Evolutionary conservation across 2,329 filamentous ascomycete genomes (phyloP), one percentile per base, ranked within the genome.

Genomic region (Curvularia sp.): DNA sequence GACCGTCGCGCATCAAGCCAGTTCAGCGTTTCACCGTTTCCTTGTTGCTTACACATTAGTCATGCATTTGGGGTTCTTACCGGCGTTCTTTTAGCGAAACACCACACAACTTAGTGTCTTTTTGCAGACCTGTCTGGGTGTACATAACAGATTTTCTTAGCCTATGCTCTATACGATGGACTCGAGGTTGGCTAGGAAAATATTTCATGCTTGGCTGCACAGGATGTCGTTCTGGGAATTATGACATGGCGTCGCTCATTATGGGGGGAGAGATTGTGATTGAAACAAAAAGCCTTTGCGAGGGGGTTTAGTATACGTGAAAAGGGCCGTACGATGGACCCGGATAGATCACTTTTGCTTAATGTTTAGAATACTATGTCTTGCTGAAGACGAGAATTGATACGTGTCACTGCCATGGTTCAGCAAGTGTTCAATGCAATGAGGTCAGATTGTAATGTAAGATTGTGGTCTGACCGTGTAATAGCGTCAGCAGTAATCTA

Each of bases 161-260:
- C 51, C 6, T n/a, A 43, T 44, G 18, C 22, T 31, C 38, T 49
- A 44, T 46, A 58, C 53, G 51, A 58, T 24, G 49, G 8, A 49
- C 22, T 31, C 50, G 44, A 28, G 55, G 43, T 51, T 39, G 42
- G 48, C 35, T 31, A 31, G 9, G 10, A 31, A 31, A 31, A 31
- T 2, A 31, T 31, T 31, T 31, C 30, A 10, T 31, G 30, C 30
- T 12, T 31, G 30, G 30, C 10, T 12, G 30, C 47, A 30, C 44
- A 57, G 20, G 43, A 43, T 12, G 38, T 42, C 22, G 43, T 58
- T 58, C 48, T 59, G 57, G 60, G 58, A 57, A 56, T 65, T 44
- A 67, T 59, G 64, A 67, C 50, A 60, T 53, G 55, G 58, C 57
- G 46, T 53, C 51, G 52, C 63, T 63, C 58, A 38, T 33, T 33